Evolutionary conservation across 179 eudicot species (phyloP), one percentile per base, ranked within the genome.

Genomic region (Spergularia azorica): DNA sequence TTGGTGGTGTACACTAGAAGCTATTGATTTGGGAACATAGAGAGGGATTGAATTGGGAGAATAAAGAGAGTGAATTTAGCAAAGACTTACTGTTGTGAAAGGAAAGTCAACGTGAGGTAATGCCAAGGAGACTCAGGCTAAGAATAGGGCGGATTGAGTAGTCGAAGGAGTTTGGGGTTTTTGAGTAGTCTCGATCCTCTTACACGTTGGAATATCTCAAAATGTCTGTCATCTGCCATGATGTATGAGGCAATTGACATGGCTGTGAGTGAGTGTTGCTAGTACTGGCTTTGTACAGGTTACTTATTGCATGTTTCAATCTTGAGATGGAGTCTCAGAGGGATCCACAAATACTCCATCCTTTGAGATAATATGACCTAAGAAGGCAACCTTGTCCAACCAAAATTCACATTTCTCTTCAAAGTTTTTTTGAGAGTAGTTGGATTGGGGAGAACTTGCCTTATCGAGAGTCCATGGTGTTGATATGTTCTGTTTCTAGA

Each of bases 81-180:
- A 21, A 52, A 69, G 12, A n/a, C 5, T 52, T 4, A 13, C 9
- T 69, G 60, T 50, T 5, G 39, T 11, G 50, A 55, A 20, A 71
- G 3, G 26, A 55, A 56, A 62, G 63, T 56, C 74, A 71, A 71
- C 32, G 26, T 71, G 63, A 71, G 32, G 63, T 71, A 71, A 56
- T 71, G 9, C 63, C n/a, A 50, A 43, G 48, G 8, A 43, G 48
- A 6, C 48, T 3, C 48, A 1, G 48, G 48, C 48, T 1, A 1
- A 54, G 74, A 71, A 56, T 70, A 54, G 54, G 21, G 61, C 18
- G 9, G 46, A 26, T 52, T 70, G 57, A 52, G 60, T 70, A 20
- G 58, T 14, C 46, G 6, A 26, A 26, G 11, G 17, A 52, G 59
- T 18, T 5, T 9, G 13, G 58, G 55, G 20, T 18, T 50, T 18